Base-by-base conservation (phyloP, 805 yeast genomes). In the Saturnispora hagleri region DNA sequence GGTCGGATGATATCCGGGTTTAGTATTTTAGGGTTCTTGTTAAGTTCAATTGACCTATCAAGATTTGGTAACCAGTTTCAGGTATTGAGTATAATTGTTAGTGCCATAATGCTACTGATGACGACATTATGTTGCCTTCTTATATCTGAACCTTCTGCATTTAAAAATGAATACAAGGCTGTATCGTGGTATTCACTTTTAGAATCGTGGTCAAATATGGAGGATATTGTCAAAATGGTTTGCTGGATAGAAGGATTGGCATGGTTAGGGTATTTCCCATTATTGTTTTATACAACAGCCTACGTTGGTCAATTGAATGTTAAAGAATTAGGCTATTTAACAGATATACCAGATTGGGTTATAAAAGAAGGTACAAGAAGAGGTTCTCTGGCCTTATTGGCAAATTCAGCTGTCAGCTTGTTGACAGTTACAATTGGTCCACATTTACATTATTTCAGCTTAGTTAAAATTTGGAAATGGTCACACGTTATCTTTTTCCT, bases 241-340 rank as follows among this genome's bases (percentile, higher is more conserved):
- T 81, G 84, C 57, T 67, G 65, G 48, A 79, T 80, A 1, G 83
- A 81, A 61, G 76, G 81, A 53, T 77, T 77, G 62, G 85, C 85
- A 1, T 81, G 86, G 86, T 75, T 81, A 42, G 84, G 84, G 1
- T 81, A 82, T 67, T 81, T 81, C 65, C 83, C 84, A 1, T 73
- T 81, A 76, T 60, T 81, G 28, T 81, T 81, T 55, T 81, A 81
- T 58, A 80, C 84, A 3, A 77, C 86, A 2, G 79, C 84, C 0
- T 81, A 80, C 62, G 84, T 81, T 17, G 84, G 84, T 0, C 84
- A 78, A 53, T 64, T 81, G 15, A 80, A 77, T 63, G 65, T 70
- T 33, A 68, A 62, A 43, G 76, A 76, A 52, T 53, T 59, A 13
- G 70, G 79, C 4, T 61, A 62, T 24, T 65, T 68, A 33, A 58